Evolutionary conservation across 768 basidiomycete species (phyloP), one percentile per base, ranked within the genome.

Genomic region (Lentinula edodes): DNA sequence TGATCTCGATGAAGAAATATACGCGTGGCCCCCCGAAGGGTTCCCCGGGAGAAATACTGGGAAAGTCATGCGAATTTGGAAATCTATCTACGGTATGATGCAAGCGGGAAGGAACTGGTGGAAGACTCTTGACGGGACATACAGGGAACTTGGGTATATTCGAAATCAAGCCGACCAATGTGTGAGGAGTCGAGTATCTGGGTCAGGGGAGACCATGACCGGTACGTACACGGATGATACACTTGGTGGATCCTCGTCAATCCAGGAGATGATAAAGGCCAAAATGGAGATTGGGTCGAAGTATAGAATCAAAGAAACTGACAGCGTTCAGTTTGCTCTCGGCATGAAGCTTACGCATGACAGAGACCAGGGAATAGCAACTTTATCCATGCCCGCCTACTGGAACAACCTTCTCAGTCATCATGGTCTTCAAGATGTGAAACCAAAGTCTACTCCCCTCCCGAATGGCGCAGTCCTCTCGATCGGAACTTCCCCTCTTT

Each of bases 381-480:
- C 38, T 3, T 38, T 65, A 3, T 50, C 45, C n/a, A 64, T 64
- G 56, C 39, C 20, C 7, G 52, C 58, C 1, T 62, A 65, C 42
- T 45, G 57, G 10, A 58, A 66, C 7, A 32, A 41, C 1, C 52
- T 71, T 1, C 13, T 70, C 15, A 2, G 36, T 15, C 5, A 55
- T 28, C 62, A 61, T 32, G 55, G 63, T 1, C 45, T 69, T 1
- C n/a, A 36, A 13, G 39, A 60, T 35, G 18, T 61, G 8, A 56
- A 61, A 13, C 61, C 63, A 1, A 52, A 60, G 1, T 15, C 60
- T 1, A 65, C 61, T 3, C 68, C 67, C 0, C 52, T 68, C 5
- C 62, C 60, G 20, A 2, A 57, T 12, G 58, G 63, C 12, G 28
- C 23, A 50, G 1, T 23, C 3, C 23, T 52, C 1, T 15, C 28